A percentile compares a stretch with the other conserved stretches of the same genome.
Conservation (phyloP, 1,284 basidiomycete species). For the Ustilago cynodontis region DNA sequence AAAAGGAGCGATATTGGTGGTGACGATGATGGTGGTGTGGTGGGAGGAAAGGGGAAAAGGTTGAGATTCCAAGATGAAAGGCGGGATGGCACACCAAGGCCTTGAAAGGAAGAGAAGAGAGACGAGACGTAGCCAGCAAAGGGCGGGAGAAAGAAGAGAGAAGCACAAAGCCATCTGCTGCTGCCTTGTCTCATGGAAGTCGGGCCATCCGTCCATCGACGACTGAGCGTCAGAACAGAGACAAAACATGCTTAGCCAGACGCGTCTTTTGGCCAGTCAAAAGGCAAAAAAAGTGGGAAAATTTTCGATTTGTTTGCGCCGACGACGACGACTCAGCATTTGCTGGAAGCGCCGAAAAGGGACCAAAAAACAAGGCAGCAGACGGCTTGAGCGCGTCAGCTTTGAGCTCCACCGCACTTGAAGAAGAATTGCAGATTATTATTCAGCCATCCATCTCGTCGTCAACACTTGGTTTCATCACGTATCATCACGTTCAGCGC, state of each 20-base stretch:
- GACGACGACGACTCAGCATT: conserved; percentile 7
- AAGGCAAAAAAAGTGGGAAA: conserved; percentile 1
- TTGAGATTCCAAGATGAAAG: background rate
- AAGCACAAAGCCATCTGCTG: background rate
- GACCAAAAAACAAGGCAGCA: background rate
- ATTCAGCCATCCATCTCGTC: conserved; percentile 10
- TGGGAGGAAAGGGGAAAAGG: background rate
- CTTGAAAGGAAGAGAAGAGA: too few species aligned
- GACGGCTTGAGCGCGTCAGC: conserved; percentile 4
- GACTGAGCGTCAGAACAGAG: conserved; percentile 1
- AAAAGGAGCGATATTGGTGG: background rate
- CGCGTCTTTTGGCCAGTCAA: conserved; percentile 2
- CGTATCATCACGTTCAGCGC: too few species aligned
- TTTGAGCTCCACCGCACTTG: conserved; percentile 1
- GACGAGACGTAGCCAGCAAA: background rate
- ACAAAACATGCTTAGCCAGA: background rate
- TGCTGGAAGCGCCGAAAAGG: background rate
- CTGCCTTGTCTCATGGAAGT: background rate
- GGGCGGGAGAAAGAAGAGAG: background rate
- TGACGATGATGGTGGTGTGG: conserved; percentile 4
- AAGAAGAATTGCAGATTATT: too few species aligned
- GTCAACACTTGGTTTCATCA: background rate
- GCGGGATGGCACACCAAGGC: background rate
- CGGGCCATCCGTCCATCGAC: background rate
- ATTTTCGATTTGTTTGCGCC: background rate